Percentiles rank a stretch among this genome's conserved stretches.
Evolutionary conservation across 495 filamentous ascomycete species (phyloP).

Genomic region (Viridothelium virens): DNA sequence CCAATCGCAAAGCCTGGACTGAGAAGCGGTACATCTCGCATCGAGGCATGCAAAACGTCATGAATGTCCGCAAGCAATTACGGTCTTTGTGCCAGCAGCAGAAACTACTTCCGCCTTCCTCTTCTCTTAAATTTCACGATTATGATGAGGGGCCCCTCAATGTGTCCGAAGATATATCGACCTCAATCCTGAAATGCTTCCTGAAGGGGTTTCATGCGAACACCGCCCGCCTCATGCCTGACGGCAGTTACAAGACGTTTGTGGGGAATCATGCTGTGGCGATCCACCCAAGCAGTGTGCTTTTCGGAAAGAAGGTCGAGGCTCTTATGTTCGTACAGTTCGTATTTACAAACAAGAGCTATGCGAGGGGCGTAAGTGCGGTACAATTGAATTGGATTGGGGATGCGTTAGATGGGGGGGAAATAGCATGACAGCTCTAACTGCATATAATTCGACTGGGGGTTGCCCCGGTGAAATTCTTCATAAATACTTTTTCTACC

Average conservation of each 20-base stretch:
- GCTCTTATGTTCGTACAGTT: slow-evolving; percentile 95
- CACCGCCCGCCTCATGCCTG: slow-evolving; percentile 72
- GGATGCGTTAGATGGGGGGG: slow-evolving; percentile 49
- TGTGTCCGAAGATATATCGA: slow-evolving; percentile 43
- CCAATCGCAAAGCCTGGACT: slow-evolving; percentile 70
- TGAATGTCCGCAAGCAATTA: slow-evolving; percentile 85
- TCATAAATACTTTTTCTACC: no score
- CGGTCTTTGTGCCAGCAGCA: slow-evolving; percentile 51
- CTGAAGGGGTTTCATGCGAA: slow-evolving; percentile 72
- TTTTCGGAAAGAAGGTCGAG: slow-evolving; percentile 82
- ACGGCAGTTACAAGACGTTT: slow-evolving; percentile 77
- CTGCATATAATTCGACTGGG: no score
- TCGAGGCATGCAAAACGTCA: slow-evolving; percentile 72
- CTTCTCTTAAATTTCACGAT: not conserved
- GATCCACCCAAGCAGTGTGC: slow-evolving; percentile 79
- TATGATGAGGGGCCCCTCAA: slow-evolving; percentile 19
- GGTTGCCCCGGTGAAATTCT: no score
- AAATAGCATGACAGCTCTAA: no score
- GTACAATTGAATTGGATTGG: slow-evolving; percentile 84
- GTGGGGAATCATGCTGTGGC: slow-evolving; percentile 77
- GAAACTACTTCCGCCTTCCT: slow-evolving; percentile 37
- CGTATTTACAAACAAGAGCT: slow-evolving; percentile 87
- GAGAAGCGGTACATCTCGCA: slow-evolving; percentile 67
- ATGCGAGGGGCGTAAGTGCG: slow-evolving; percentile 78
- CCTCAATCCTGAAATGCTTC: slow-evolving; percentile 67